phyloP scores from a whole-genome alignment of 306 rosid species.

The Rosa chinensis region DNA sequence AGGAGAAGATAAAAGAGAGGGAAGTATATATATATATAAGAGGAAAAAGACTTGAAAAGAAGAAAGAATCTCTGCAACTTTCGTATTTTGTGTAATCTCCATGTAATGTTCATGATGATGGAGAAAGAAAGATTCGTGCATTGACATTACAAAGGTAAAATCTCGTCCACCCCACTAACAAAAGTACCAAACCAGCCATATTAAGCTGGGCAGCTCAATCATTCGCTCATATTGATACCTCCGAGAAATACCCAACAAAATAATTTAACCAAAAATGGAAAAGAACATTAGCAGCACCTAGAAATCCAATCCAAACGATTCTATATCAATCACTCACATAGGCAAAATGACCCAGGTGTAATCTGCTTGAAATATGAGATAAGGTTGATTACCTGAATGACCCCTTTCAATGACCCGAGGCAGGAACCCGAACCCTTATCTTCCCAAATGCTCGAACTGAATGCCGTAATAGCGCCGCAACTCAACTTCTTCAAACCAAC shows the following conservation, averaged over 20 bases:
- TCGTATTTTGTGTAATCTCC: constrained; percentile 13
- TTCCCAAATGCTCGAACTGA: too few species aligned
- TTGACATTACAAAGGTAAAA: constrained; percentile 13
- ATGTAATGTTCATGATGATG: constrained; percentile 4
- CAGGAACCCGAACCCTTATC: too few species aligned
- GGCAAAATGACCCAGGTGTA: neutral
- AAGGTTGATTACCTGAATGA: too few species aligned
- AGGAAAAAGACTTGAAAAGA: too few species aligned
- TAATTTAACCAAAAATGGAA: constrained; percentile 19
- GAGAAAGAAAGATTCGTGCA: constrained; percentile 18
- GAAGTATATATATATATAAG: neutral
- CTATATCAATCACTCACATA: neutral
- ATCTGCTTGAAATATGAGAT: neutral
- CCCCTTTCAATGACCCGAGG: too few species aligned
- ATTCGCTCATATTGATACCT: constrained; percentile 13
- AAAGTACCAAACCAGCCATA: neutral
- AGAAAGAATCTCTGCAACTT: constrained; percentile 15
- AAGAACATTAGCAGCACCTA: neutral
- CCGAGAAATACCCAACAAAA: constrained; percentile 21
- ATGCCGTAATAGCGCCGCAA: too few species aligned
- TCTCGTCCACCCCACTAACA: constrained; percentile 1
- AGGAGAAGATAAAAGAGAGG: neutral
- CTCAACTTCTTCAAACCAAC: too few species aligned
- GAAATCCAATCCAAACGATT: constrained; percentile 8
- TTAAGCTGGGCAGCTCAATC: constrained; percentile 18